A percentile compares a stretch with the other conserved stretches of the same genome.
Evolutionary conservation across 2,329 filamentous ascomycete species (phyloP).

Genomic region (Microdochium trichocladiopsis): DNA sequence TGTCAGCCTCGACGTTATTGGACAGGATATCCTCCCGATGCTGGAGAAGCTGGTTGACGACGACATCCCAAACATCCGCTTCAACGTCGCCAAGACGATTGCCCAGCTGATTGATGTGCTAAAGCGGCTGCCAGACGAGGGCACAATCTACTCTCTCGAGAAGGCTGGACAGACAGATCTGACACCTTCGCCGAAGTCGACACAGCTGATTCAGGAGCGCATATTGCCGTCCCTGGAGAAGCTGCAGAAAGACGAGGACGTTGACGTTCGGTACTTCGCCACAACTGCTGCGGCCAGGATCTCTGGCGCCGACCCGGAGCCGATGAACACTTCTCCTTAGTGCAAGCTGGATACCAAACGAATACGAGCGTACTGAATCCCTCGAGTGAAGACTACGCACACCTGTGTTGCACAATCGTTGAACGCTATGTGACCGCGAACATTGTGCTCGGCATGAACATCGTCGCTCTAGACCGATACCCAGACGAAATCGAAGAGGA

Average conservation of each 20-base stretch:
- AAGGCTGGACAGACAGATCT: constrained; percentile 58
- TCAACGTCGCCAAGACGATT: constrained; percentile 99
- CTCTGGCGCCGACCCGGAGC: constrained; percentile 44
- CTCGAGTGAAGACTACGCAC: neutral
- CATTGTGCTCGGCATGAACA: neutral
- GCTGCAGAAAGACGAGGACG: constrained; percentile 93
- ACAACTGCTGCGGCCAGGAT: constrained; percentile 71
- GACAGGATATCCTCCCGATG: constrained; percentile 89
- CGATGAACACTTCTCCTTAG: constrained; percentile 62
- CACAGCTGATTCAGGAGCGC: constrained; percentile 76
- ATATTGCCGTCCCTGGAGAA: constrained; percentile 89
- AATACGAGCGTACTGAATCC: constrained; percentile 3
- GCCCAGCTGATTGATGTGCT: constrained; percentile 84
- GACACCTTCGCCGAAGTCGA: constrained; percentile 62
- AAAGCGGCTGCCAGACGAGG: constrained; percentile 81
- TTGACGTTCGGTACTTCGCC: constrained; percentile 96
- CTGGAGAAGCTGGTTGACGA: constrained; percentile 89
- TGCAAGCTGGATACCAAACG: constrained; percentile 25
- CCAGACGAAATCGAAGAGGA: too few relatives aligned
- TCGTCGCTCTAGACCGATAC: too few relatives aligned
- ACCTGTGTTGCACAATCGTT: neutral
- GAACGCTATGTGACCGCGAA: neutral
- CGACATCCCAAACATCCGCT: constrained; percentile 97
- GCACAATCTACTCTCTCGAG: constrained; percentile 78
- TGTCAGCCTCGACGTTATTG: constrained; percentile 88